Base-by-base conservation (phyloP, 2,329 filamentous ascomycete species). In the Xylaria sp. region DNA sequence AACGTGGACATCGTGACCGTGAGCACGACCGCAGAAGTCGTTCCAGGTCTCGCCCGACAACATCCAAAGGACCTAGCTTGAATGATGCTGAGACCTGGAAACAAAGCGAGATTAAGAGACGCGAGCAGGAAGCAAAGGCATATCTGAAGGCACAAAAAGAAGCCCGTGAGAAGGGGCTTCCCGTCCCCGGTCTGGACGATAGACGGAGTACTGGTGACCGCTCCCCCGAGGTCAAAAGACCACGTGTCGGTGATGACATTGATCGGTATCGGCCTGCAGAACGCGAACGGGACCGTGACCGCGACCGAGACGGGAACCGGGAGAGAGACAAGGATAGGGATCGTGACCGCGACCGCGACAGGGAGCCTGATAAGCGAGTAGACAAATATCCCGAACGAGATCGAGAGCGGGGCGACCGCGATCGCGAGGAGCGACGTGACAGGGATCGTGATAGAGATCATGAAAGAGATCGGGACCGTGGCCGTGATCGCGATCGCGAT, bases 81-180 rank as follows among this genome's bases (percentile, higher is more conserved):
- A 76, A 71, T 20, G 78, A 79, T 44, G 75, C 77, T 2, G 87
- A 89, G 73, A 84, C 84, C 18, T 87, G 87, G 84, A 90, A 90
- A 76, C 85, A 87, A 72, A 86, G 86, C 67, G 88, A 90, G 73
- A 88, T 89, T 63, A 87, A 84, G 76, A 88, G 89, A 76, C 85
- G 88, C 60, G 88, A 90, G 76, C 85, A 85, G 71, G 88, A 90
- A 78, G 89, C 89, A 48, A 90, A 89, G 76, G 88, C 87, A 4
- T 91, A 90, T 73, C 81, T 90, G 46, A 88, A 88, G 7, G 88
- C 87, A 2, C 87, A 89, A 73, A 86, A 87, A 70, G 88, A 90
- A 72, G 88, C 88, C 39, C 83, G 86, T 37, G 84, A 84, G 57
- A 90, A 90, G 75, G 88, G 88, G 9, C 77, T 89, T 50, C 87